A percentile compares a stretch with the other conserved stretches of the same genome.
Conservation (phyloP, 1,284 basidiomycete species). For the Phenoliferia sp. region DNA sequence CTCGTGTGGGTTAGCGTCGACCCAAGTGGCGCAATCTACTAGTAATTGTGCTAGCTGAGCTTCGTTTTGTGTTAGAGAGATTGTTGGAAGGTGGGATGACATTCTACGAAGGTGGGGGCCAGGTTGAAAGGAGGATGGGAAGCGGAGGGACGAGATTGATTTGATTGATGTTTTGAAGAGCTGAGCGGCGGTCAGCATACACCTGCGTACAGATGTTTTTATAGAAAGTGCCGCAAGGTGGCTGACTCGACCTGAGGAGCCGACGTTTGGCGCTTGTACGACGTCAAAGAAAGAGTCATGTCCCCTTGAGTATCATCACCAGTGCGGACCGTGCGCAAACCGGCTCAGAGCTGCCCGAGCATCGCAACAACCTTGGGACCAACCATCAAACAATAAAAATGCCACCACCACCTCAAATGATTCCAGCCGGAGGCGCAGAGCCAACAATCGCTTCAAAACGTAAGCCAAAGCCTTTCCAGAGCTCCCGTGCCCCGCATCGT, state of each 20-base stretch:
- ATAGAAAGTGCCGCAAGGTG: too few relatives aligned
- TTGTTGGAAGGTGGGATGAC: not conserved
- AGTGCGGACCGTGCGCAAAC: too few relatives aligned
- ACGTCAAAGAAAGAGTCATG: not conserved
- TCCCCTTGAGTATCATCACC: too few relatives aligned
- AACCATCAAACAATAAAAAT: not conserved
- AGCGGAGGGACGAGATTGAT: not conserved
- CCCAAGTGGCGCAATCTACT: constrained; percentile 24
- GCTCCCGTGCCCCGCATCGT: not conserved
- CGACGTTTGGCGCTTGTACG: too few relatives aligned
- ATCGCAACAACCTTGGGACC: not conserved
- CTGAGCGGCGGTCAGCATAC: not conserved
- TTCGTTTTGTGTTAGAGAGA: not conserved
- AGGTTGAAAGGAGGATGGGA: not conserved
- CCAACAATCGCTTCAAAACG: constrained; percentile 22
- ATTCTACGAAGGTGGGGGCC: not conserved
- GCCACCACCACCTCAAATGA: constrained; percentile 20
- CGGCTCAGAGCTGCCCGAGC: not conserved
- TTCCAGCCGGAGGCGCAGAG: constrained; percentile 10
- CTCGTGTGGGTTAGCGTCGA: constrained; percentile 21
- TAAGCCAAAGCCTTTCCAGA: not conserved
- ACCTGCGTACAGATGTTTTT: too few relatives aligned
- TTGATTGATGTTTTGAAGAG: too few relatives aligned
- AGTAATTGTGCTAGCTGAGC: constrained; percentile 14
- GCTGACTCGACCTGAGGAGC: too few relatives aligned